Percentiles rank a stretch among this genome's conserved stretches.
Evolutionary conservation across 2,329 filamentous ascomycete genomes (phyloP).

Genomic region (Aspergillus sp.): DNA sequence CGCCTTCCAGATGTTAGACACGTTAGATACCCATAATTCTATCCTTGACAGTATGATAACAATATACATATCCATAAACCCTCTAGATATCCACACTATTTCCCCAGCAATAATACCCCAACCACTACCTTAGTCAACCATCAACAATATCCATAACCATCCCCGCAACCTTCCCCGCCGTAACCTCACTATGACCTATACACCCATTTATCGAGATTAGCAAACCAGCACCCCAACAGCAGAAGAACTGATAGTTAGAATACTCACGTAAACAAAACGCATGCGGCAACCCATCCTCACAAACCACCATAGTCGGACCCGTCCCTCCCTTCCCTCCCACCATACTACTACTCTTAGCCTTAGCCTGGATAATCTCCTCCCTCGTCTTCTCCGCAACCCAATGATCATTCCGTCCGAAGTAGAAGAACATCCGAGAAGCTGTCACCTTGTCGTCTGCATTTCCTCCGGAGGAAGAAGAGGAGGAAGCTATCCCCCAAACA

Average conservation of each 20-base stretch:
- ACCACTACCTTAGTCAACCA: not conserved
- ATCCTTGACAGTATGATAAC: no score
- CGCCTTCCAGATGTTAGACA: not conserved
- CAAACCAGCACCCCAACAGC: not conserved
- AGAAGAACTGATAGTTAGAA: not conserved
- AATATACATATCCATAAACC: not conserved
- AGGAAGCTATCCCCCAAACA: slow-evolving; percentile 56
- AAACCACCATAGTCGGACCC: slow-evolving; percentile 58
- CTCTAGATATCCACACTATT: not conserved
- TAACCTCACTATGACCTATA: slow-evolving; percentile 46
- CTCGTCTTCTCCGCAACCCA: slow-evolving; percentile 63
- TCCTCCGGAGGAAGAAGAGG: slow-evolving; percentile 9
- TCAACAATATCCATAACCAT: slow-evolving; percentile 51
- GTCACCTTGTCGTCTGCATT: no score
- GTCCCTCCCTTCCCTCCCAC: not conserved
- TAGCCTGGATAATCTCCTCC: slow-evolving; percentile 54
- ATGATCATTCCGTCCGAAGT: slow-evolving; percentile 62
- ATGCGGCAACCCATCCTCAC: slow-evolving; percentile 58
- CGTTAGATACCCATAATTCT: not conserved
- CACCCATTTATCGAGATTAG: slow-evolving; percentile 5
- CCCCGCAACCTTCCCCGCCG: slow-evolving; percentile 53
- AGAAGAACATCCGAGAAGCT: slow-evolving; percentile 52
- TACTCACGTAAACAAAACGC: slow-evolving; percentile 60
- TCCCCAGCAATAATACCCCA: not conserved
- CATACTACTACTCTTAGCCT: slow-evolving; percentile 30